Conservation (phyloP, 805 yeast genomes). For the Scheffersomyces spartinae region DNA sequence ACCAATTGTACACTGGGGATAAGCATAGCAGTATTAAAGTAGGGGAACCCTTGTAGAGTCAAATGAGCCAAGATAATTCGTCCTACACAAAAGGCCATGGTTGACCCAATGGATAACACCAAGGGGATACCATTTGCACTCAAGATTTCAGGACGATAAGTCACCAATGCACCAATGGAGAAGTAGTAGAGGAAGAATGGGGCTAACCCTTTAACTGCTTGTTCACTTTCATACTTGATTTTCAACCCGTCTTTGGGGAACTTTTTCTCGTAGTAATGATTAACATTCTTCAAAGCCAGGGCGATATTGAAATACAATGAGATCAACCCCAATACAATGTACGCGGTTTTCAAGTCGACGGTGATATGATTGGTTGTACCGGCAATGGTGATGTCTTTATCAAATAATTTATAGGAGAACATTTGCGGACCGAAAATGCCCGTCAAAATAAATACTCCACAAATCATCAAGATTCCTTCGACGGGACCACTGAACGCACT, state of each 20-base stretch:
- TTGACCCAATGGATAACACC: constrained; percentile 58
- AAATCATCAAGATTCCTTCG: constrained; percentile 72
- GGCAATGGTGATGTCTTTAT: too few relatives aligned
- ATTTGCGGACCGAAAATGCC: constrained; percentile 59
- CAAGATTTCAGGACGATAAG: constrained; percentile 42
- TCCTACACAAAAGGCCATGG: constrained; percentile 81
- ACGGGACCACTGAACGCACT: constrained; percentile 88
- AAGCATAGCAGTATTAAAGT: constrained; percentile 55
- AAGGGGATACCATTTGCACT: constrained; percentile 39
- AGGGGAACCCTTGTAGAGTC: constrained; percentile 70
- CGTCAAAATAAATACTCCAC: constrained; percentile 43
- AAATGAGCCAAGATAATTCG: constrained; percentile 81
- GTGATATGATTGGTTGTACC: too few relatives aligned
- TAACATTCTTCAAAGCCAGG: constrained; percentile 55
- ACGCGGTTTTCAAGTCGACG: constrained; percentile 33
- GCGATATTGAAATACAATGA: constrained; percentile 53
- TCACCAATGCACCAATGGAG: constrained; percentile 34
- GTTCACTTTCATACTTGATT: constrained; percentile 27
- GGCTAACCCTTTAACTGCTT: constrained; percentile 38
- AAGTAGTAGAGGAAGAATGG: constrained; percentile 56
- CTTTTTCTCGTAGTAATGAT: constrained; percentile 31
- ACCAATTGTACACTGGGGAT: constrained; percentile 46
- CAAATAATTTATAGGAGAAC: constrained; percentile 43
- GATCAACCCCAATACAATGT: constrained; percentile 39
- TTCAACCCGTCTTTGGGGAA: constrained; percentile 12